Evolutionary conservation across 1,284 basidiomycete genomes (phyloP).

Genomic region (Marasmius tenuissimus): DNA sequence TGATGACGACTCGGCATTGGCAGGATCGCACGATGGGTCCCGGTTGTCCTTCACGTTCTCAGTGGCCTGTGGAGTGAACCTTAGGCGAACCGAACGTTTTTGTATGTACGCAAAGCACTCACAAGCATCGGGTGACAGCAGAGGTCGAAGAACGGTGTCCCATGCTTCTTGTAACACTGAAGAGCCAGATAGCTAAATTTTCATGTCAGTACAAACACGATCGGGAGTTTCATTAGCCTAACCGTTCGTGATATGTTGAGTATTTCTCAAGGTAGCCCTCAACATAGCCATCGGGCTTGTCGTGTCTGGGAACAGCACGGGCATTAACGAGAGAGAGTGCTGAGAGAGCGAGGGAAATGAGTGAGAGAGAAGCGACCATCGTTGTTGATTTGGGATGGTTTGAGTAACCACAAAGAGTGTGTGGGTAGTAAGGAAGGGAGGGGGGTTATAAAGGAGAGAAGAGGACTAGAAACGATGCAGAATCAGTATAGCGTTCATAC

Average conservation of each 20-base stretch:
- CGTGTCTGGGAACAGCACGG: slow-evolving; percentile 46
- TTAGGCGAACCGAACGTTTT: neutral
- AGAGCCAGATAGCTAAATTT: slow-evolving; percentile 47
- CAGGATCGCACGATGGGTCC: slow-evolving; percentile 49
- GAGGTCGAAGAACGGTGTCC: slow-evolving; percentile 62
- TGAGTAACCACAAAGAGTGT: neutral
- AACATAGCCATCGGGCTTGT: slow-evolving; percentile 44
- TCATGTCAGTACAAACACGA: neutral
- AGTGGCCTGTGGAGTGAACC: slow-evolving; percentile 32
- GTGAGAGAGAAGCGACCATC: slow-evolving; percentile 46
- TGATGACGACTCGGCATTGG: slow-evolving; percentile 19
- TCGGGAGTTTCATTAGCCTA: neutral
- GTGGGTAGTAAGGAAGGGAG: slow-evolving; percentile 8
- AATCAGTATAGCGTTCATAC: neutral
- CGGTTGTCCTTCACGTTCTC: slow-evolving; percentile 49
- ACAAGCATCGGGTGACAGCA: slow-evolving; percentile 54
- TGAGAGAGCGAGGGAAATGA: slow-evolving; percentile 51
- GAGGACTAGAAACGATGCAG: neutral
- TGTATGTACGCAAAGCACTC: slow-evolving; percentile 15
- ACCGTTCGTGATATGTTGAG: slow-evolving; percentile 59
- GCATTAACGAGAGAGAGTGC: slow-evolving; percentile 40
- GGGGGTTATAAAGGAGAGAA: slow-evolving; percentile 15
- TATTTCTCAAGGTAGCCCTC: slow-evolving; percentile 54
- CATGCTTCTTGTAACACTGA: slow-evolving; percentile 59
- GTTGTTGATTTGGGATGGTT: slow-evolving; percentile 15